Percentiles rank a stretch among this genome's conserved stretches.
Conservation (phyloP, 2,329 filamentous ascomycete species). For the Ophiostoma novo-ulmi region DNA sequence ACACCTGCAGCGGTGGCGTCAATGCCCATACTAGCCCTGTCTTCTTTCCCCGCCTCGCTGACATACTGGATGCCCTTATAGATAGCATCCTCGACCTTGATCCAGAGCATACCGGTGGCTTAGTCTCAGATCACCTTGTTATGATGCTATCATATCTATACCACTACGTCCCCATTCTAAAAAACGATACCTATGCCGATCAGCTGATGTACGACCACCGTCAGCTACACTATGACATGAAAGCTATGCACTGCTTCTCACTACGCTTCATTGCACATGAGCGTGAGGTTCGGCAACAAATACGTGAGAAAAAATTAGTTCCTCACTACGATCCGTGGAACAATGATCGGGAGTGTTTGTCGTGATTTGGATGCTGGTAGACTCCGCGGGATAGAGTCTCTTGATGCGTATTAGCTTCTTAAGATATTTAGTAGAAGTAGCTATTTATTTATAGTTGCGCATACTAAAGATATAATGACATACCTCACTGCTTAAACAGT, state of each 20-base stretch:
- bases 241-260: background rate
- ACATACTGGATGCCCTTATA: background rate
- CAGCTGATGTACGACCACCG: conserved; percentile 19
- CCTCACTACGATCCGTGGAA: background rate
- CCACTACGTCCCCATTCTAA: conserved; percentile 6
- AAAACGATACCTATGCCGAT: conserved; percentile 15
- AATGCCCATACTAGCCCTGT: background rate
- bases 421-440: no score
- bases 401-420: no score
- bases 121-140: background rate
- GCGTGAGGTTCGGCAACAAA: conserved; percentile 18
- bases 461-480: no score
- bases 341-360: conserved; percentile 6
- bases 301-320: background rate
- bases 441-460: no score
- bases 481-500: no score
- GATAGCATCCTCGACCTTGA: background rate
- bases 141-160: background rate
- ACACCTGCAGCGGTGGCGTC: no score
- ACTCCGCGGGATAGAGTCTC: no score
- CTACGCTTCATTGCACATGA: conserved; percentile 19
- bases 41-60: background rate
- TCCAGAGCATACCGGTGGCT: background rate
- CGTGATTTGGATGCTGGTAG: background rate
- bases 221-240: conserved; percentile 21